Conservation (phyloP, 2,329 filamentous ascomycete species). For the Penicillium sp. region DNA sequence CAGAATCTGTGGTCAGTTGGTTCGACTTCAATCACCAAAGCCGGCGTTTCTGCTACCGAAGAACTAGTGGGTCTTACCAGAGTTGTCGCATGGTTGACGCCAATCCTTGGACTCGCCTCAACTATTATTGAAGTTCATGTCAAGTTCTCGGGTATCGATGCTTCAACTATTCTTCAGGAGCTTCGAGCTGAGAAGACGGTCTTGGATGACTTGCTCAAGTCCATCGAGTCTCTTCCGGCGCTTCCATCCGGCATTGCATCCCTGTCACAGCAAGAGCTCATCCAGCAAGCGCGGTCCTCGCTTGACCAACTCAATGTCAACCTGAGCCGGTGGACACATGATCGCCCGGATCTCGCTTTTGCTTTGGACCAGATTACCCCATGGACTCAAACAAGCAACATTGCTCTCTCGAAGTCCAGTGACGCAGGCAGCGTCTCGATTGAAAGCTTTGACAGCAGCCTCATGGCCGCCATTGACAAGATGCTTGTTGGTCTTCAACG, state of each 20-base stretch:
- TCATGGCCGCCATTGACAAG: conserved; percentile 66
- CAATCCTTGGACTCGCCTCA: conserved; percentile 60
- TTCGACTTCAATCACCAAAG: conserved; percentile 23
- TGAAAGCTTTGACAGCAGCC: conserved; percentile 51
- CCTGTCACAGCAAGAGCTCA: conserved; percentile 24
- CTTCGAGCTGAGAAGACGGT: conserved; percentile 51
- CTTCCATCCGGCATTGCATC: conserved; percentile 52
- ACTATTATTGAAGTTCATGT: conserved; percentile 63
- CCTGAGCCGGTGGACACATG: conserved; percentile 44
- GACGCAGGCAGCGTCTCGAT: conserved; percentile 26
- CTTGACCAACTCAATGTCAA: conserved; percentile 33
- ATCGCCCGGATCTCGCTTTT: conserved; percentile 59
- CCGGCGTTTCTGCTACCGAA: conserved; percentile 11
- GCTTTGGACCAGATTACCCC: conserved; percentile 61
- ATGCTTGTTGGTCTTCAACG: conserved; percentile 77
- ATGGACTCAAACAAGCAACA: conserved; percentile 52
- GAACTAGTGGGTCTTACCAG: conserved; percentile 25
- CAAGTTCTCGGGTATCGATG: conserved; percentile 56
- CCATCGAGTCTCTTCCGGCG: conserved; percentile 42
- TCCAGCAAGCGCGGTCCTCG: conserved; percentile 26
- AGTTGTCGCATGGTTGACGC: conserved; percentile 58
- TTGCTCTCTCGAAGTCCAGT: conserved; percentile 5
- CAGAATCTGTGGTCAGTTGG: conserved; percentile 32
- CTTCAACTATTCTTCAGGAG: conserved; percentile 43
- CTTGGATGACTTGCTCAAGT: conserved; percentile 45